These are phyloP conservation scores for Arabidopsis suecica DNA, from an alignment of 345 rosid species.

Conservation along the genomic window DNA sequence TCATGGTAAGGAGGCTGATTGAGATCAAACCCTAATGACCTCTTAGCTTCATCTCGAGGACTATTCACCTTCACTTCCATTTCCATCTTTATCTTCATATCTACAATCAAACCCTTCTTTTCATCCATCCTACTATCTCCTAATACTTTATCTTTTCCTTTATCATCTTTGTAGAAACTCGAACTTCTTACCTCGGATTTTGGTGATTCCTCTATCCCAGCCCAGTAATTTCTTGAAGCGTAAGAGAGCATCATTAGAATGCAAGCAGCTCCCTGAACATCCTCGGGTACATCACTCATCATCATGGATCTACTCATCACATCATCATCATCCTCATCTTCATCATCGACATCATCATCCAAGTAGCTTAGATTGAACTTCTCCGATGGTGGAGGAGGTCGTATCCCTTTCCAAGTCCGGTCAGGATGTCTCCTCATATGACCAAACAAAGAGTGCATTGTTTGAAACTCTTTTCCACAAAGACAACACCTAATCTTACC, in stretches of 20 bases:
- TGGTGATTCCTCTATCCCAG: background rate
- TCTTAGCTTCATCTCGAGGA: conserved; percentile 27
- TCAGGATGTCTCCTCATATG: conserved; percentile 90
- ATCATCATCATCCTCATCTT: background rate
- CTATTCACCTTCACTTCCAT: conserved; percentile 1
- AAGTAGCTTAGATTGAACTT: background rate
- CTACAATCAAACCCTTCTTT: conserved; percentile 28
- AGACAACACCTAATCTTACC: conserved; percentile 44
- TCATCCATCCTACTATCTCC: conserved; percentile 11
- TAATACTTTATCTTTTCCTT: background rate
- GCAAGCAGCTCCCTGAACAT: conserved; percentile 37
- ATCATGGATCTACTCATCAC: conserved; percentile 26
- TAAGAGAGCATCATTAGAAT: conserved; percentile 30
- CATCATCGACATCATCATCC: background rate
- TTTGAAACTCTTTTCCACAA: conserved; percentile 51
- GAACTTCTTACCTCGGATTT: conserved; percentile 35
- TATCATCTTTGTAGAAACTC: conserved; percentile 1
- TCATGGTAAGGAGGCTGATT: conserved; percentile 33
- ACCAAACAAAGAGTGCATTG: conserved; percentile 64
- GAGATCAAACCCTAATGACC: conserved; percentile 40
- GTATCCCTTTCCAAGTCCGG: conserved; percentile 64
- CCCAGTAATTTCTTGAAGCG: background rate
- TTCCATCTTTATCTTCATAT: conserved; percentile 37
- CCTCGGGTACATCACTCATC: conserved; percentile 25
- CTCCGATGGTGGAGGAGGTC: conserved; percentile 49